Conservation (phyloP, 2,329 filamentous ascomycete species). For the Hymenoscyphus occultus region DNA sequence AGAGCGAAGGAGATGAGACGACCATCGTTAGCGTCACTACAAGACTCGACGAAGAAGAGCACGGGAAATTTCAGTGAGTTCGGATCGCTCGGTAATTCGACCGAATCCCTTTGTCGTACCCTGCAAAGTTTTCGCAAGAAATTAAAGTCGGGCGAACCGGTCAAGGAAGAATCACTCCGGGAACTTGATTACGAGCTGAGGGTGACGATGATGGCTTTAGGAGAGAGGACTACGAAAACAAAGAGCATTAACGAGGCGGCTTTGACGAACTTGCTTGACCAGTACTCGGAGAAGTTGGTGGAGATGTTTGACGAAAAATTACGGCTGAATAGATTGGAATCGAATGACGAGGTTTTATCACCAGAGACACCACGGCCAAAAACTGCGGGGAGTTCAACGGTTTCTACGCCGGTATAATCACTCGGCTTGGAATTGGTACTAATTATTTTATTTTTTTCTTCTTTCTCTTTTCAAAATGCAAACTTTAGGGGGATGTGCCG, state of each 20-base stretch:
- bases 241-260: conserved; percentile 55
- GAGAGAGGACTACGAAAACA: conserved; percentile 37
- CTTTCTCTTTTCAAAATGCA: background rate
- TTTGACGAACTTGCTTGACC: conserved; percentile 64
- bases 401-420: background rate
- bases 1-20: conserved; percentile 40
- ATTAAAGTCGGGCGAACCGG: conserved; percentile 52
- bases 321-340: conserved; percentile 40
- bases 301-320: conserved; percentile 71
- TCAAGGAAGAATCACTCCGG: conserved; percentile 56
- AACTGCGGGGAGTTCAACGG: conserved; percentile 25
- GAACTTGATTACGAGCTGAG: conserved; percentile 64
- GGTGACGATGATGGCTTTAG: conserved; percentile 58
- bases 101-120: conserved; percentile 62
- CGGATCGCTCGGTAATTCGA: conserved; percentile 58
- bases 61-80: conserved; percentile 45
- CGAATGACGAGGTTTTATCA: conserved; percentile 13
- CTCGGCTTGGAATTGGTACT: background rate
- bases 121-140: conserved; percentile 62
- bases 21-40: conserved; percentile 53
- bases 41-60: conserved; percentile 42
- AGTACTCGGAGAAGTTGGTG: conserved; percentile 71
- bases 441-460: background rate
- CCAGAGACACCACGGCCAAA: conserved; percentile 23
- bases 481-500: background rate